These are phyloP conservation scores for Tetracladium maxilliforme DNA, from an alignment of 2,329 filamentous ascomycete genomes.

Conservation along the genomic window DNA sequence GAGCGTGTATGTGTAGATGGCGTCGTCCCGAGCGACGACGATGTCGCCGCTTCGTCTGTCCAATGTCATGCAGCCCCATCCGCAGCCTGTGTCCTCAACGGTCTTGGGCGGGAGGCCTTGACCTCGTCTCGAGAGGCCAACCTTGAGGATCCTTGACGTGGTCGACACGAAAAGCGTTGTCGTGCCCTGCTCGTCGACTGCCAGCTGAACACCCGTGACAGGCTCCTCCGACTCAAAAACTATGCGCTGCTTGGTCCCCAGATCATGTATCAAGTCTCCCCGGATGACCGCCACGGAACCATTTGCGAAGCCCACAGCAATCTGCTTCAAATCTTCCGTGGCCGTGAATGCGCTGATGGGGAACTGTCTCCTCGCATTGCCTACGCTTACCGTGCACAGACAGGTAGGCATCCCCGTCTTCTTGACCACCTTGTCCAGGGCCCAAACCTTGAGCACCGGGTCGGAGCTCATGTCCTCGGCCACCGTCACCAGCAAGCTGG, in stretches of 20 bases:
- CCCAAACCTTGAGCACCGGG: slow-evolving; percentile 93
- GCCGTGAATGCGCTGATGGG: slow-evolving; percentile 88
- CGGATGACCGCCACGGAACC: slow-evolving; percentile 86
- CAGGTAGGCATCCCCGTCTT: slow-evolving; percentile 84
- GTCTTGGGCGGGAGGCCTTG: slow-evolving; percentile 81
- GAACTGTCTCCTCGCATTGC: slow-evolving; percentile 84
- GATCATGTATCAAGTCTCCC: slow-evolving; percentile 88
- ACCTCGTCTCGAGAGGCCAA: slow-evolving; percentile 75
- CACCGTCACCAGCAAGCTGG: slow-evolving; percentile 71
- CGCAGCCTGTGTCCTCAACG: slow-evolving; percentile 80
- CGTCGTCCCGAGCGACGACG: slow-evolving; percentile 86
- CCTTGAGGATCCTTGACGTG: slow-evolving; percentile 71
- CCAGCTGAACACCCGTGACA: slow-evolving; percentile 80
- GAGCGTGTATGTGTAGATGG: slow-evolving; percentile 81
- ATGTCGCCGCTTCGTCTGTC: slow-evolving; percentile 71
- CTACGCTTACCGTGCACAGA: slow-evolving; percentile 70
- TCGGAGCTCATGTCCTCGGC: slow-evolving; percentile 54
- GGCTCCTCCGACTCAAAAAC: slow-evolving; percentile 96
- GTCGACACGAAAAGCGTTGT: slow-evolving; percentile 88
- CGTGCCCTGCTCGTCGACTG: slow-evolving; percentile 35
- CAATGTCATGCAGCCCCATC: slow-evolving; percentile 86
- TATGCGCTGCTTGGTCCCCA: slow-evolving; percentile 83
- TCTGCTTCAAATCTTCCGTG: slow-evolving; percentile 76
- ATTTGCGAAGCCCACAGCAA: slow-evolving; percentile 92
- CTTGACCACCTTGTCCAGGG: slow-evolving; percentile 82